phyloP scores from a whole-genome alignment of 306 rosid species.

The Abrus precatorius region DNA sequence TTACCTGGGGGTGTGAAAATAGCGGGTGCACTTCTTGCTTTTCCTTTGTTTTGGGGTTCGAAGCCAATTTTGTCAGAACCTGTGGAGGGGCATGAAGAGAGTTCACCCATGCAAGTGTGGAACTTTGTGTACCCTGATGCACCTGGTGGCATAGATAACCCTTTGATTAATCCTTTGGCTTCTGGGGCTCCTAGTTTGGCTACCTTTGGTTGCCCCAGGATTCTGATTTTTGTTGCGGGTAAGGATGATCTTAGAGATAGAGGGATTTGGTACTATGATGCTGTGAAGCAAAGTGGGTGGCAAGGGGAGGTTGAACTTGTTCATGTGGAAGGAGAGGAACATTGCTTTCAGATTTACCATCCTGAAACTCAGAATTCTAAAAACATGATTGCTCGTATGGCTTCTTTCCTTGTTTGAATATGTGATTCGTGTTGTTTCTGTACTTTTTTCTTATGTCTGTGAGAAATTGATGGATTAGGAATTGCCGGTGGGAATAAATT shows the following conservation, averaged over 20 bases:
- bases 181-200: slow-evolving; percentile 56
- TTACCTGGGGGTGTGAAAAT: slow-evolving; percentile 51
- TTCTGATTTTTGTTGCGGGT: slow-evolving; percentile 53
- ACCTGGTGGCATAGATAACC: slow-evolving; percentile 54
- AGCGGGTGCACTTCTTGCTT: slow-evolving; percentile 43
- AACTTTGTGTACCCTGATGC: slow-evolving; percentile 57
- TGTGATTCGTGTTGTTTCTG: not conserved
- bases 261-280: slow-evolving; percentile 57
- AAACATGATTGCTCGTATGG: slow-evolving; percentile 46
- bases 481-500: not conserved
- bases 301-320: slow-evolving; percentile 55
- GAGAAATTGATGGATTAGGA: not conserved
- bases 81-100: slow-evolving; percentile 39
- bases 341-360: slow-evolving; percentile 54
- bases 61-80: slow-evolving; percentile 50
- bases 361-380: slow-evolving; percentile 52
- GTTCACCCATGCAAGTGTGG: slow-evolving; percentile 43
- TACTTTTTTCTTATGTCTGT: not conserved
- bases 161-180: slow-evolving; percentile 57
- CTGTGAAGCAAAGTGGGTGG: slow-evolving; percentile 61
- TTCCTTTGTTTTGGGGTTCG: slow-evolving; percentile 58
- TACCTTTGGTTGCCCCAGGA: slow-evolving; percentile 44
- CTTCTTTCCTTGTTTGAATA: slow-evolving; percentile 58
- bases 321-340: slow-evolving; percentile 55
- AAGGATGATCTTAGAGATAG: slow-evolving; percentile 59